phyloP scores from a whole-genome alignment of 176 grass and related monocot species.

The Puccinellia tenuiflora region DNA sequence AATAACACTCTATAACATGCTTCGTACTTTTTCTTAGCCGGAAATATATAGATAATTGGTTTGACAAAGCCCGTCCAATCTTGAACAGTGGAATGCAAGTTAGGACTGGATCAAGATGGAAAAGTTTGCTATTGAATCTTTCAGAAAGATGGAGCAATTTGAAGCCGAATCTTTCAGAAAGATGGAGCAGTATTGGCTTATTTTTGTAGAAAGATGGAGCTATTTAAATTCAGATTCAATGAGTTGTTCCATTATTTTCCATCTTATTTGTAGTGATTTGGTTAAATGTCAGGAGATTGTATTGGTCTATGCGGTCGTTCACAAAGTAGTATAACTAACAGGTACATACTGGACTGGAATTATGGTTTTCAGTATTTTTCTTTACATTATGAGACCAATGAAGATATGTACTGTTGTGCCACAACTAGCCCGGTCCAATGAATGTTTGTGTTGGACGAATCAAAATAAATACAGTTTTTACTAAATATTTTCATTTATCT shows the following conservation, averaged over 20 bases:
- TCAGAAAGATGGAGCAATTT: background rate
- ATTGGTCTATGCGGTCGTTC: background rate
- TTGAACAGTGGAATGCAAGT: background rate
- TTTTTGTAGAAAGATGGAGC: background rate
- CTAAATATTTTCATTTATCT: no score
- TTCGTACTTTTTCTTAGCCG: background rate
- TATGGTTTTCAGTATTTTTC: background rate
- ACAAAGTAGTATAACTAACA: background rate
- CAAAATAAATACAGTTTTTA: no score
- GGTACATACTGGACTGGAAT: background rate
- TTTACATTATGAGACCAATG: background rate
- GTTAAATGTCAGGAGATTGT: background rate
- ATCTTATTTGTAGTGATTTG: background rate
- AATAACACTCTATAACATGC: background rate
- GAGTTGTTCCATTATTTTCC: background rate
- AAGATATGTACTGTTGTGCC: background rate
- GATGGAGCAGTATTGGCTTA: no score
- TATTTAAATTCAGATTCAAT: background rate
- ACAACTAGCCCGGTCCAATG: no score
- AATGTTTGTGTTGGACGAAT: no score
- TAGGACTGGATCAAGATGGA: background rate
- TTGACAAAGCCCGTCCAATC: background rate
- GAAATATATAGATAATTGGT: background rate
- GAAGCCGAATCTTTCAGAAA: background rate
- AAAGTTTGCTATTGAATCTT: background rate